Evolutionary conservation across 345 rosid species (phyloP), one percentile per base, ranked within the genome.

Genomic region (Reutealis trisperma): DNA sequence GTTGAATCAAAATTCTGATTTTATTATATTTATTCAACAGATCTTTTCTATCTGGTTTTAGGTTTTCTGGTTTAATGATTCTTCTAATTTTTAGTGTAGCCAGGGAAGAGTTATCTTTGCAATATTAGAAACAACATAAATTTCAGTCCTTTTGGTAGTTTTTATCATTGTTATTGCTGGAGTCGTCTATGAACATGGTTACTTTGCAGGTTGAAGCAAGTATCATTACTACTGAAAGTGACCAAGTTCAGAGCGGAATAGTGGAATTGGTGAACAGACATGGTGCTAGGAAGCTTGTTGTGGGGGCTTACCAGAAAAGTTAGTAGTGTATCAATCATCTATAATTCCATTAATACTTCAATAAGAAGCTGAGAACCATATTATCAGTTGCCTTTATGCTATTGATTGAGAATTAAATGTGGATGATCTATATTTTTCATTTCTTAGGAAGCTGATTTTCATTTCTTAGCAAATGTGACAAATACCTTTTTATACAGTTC

Each of bases 241-340:
- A 85, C 57, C 88, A 85, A 70, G 89, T 90, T 77, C 86, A 81
- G 0, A 79, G 79, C 74, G 94, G 91, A 61, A 88, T 89, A 71
- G 72, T 90, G 61, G 87, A 92, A 63, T 80, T 89, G 75, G 81
- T 89, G 47, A 75, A 73, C 69, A 74, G n/a, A 82, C 81, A 84
- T 62, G 73, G 79, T 57, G 83, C 89, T 52, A 85, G 81, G 84
- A 89, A 81, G 79, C 92, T 92, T 76, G 89, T 92, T 67, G 89
- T 92, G 86, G 93, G 94, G 75, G 81, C 84, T 63, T 57, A 32
- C 88, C 90, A 0, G 87, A 85, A 55, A 85, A 78, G 93, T 90
- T 81, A 81, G 90, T 79, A 62, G 57, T 74, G 54, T 44, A 21
- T 77, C 37, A 27, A 21, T 72, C 52, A 24, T 6, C 51, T 30